Evolutionary conservation across 768 basidiomycete genomes (phyloP).

Genomic region (Pleurotus salmoneostramineus): DNA sequence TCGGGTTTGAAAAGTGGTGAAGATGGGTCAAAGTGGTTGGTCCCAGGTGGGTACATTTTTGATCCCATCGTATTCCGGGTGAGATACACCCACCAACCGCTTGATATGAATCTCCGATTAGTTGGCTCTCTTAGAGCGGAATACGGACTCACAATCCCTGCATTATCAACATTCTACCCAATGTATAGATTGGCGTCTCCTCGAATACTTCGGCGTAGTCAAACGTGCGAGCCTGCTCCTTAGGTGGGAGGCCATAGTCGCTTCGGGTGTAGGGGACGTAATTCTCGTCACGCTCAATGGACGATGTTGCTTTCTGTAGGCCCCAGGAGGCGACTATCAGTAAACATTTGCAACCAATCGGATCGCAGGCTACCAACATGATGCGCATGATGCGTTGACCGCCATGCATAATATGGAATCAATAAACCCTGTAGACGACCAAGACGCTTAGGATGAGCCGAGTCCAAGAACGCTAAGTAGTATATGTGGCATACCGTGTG

Average conservation of each 20-base stretch:
- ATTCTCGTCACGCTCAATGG: constrained; percentile 77
- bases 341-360: background rate
- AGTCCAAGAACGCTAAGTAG: background rate
- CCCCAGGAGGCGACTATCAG: background rate
- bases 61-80: constrained; percentile 42
- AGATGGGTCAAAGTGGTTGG: constrained; percentile 37
- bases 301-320: constrained; percentile 57
- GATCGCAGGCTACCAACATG: constrained; percentile 35
- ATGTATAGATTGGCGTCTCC: constrained; percentile 45
- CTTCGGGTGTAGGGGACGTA: constrained; percentile 52
- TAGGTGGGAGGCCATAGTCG: constrained; percentile 35
- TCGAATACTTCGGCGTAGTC: constrained; percentile 50
- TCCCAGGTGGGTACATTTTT: constrained; percentile 43
- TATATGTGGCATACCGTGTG: constrained; percentile 32
- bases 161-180: constrained; percentile 41
- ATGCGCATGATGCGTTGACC: constrained; percentile 66
- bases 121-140: background rate
- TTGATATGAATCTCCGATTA: background rate
- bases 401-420: constrained; percentile 65
- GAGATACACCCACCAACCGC: constrained; percentile 35
- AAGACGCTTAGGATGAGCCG: constrained; percentile 11
- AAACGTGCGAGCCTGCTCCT: constrained; percentile 28
- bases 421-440: constrained; percentile 34
- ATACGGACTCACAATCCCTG: constrained; percentile 34
- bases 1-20: constrained; percentile 37